A percentile compares a stretch with the other conserved stretches of the same genome.
phyloP scores from a whole-genome alignment of 2,329 filamentous ascomycete genomes.

The Fusarium redolens region DNA sequence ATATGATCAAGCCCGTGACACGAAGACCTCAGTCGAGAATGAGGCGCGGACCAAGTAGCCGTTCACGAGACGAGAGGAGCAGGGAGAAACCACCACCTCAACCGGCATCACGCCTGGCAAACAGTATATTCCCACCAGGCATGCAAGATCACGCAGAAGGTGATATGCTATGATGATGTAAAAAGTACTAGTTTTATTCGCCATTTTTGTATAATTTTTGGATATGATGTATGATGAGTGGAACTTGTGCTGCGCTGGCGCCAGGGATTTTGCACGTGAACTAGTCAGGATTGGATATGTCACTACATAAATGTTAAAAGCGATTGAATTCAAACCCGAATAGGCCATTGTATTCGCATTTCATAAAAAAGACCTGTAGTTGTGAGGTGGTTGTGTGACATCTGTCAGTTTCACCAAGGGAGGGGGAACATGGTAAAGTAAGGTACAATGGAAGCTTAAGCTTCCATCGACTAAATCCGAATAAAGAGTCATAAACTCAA shows the following conservation, averaged over 20 bases:
- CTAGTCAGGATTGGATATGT: background rate
- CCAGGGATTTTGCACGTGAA: conserved; percentile 7
- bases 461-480: background rate
- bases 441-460: background rate
- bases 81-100: conserved; percentile 53
- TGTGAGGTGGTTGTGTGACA: background rate
- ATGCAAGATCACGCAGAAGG: conserved; percentile 51
- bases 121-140: conserved; percentile 49
- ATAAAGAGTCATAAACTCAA: background rate
- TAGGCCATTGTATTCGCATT: background rate
- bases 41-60: conserved; percentile 47
- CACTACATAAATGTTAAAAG: background rate
- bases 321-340: background rate
- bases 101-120: conserved; percentile 56
- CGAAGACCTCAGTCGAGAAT: conserved; percentile 64
- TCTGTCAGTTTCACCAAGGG: background rate
- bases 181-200: background rate
- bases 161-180: conserved; percentile 49
- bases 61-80: conserved; percentile 50
- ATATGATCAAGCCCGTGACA: conserved; percentile 69
- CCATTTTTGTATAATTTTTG: conserved; percentile 16
- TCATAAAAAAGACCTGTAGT: background rate
- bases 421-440: background rate
- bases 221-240: conserved; percentile 28
- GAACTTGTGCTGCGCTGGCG: conserved; percentile 25